These are phyloP conservation scores for Ustilago lituana DNA, from an alignment of 1,284 basidiomycete species.

Conservation along the genomic window DNA sequence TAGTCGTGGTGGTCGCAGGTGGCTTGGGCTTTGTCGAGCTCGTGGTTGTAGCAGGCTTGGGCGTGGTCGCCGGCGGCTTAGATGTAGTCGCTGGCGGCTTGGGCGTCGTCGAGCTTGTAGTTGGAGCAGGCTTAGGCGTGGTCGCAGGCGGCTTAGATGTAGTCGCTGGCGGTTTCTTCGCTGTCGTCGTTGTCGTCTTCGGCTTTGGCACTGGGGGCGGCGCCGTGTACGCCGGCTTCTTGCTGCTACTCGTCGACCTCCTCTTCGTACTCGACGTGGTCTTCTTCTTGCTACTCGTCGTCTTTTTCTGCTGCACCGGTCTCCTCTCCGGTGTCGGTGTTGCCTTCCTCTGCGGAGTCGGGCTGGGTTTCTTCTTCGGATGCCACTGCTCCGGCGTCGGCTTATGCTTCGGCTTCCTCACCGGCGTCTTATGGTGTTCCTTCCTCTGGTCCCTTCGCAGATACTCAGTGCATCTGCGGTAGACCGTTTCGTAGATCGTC, in stretches of 20 bases:
- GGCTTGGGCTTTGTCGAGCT: conserved; percentile 8
- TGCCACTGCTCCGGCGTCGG: too few species aligned
- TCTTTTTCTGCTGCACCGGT: too few species aligned
- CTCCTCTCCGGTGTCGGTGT: background rate
- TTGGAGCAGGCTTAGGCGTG: background rate
- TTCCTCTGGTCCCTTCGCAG: conserved; percentile 7
- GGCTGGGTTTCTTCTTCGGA: too few species aligned
- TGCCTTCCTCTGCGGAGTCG: conserved; percentile 1
- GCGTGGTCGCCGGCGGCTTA: background rate
- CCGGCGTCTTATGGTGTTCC: too few species aligned
- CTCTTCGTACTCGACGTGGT: background rate
- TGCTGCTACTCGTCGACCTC: background rate
- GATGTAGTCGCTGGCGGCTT: conserved; percentile 1
- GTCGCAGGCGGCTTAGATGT: background rate
- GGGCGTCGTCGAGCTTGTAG: conserved; percentile 6
- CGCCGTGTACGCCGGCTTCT: background rate
- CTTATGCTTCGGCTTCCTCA: too few species aligned
- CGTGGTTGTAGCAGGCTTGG: background rate
- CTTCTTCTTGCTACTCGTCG: conserved; percentile 6
- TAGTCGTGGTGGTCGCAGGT: background rate
- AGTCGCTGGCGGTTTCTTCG: background rate
- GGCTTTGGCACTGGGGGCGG: conserved; percentile 1
- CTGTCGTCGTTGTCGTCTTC: background rate
- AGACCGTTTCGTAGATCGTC: conserved; percentile 42
- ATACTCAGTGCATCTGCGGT: conserved; percentile 28